These are phyloP conservation scores for Lentinula detonsa DNA, from an alignment of 768 basidiomycete genomes.

Conservation along the genomic window DNA sequence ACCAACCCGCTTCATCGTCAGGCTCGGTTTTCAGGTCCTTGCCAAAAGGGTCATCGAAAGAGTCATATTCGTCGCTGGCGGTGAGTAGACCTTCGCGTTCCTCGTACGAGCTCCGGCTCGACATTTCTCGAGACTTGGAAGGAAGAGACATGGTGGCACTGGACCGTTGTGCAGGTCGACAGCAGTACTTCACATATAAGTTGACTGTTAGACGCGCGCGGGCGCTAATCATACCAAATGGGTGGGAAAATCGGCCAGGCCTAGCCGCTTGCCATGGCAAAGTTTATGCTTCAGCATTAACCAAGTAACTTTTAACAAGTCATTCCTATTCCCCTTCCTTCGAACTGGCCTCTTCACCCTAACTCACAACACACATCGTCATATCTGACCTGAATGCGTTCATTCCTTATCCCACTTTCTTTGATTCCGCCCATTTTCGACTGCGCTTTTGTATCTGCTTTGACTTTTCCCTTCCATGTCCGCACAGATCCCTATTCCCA, in stretches of 20 bases:
- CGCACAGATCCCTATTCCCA: constrained; percentile 17
- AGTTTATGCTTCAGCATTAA: too few relatives aligned
- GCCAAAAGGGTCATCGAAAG: not conserved
- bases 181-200: not conserved
- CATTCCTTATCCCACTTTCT: constrained; percentile 34
- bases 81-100: not conserved
- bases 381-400: constrained; percentile 22
- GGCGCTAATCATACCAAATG: not conserved
- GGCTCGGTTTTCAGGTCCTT: not conserved
- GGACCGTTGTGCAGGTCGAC: not conserved
- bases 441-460: constrained; percentile 24
- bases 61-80: not conserved
- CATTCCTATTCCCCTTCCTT: not conserved
- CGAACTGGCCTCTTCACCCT: not conserved
- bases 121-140: not conserved
- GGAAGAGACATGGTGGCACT: not conserved
- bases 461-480: constrained; percentile 34
- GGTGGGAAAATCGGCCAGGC: too few relatives aligned
- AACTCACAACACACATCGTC: not conserved
- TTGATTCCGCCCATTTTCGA: constrained; percentile 33
- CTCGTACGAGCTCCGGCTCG: not conserved
- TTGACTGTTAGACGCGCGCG: not conserved
- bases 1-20: constrained; percentile 21
- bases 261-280: not conserved
- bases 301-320: not conserved